phyloP scores from a whole-genome alignment of 176 grass and related monocot species.

The Triticum turgidum region DNA sequence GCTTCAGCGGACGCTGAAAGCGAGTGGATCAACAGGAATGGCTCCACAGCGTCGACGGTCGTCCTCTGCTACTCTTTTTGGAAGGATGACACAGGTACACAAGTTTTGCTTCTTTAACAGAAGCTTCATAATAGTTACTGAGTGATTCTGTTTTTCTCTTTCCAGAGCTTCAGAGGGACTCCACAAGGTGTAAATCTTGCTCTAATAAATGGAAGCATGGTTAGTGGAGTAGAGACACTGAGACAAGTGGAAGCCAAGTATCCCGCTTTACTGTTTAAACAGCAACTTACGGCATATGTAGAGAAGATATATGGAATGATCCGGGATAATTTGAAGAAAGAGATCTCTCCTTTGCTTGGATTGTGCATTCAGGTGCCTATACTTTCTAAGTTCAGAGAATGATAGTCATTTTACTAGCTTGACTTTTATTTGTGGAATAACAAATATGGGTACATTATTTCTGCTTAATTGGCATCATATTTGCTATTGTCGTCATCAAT shows the following conservation, averaged over 20 bases:
- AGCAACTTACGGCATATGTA: slow-evolving; percentile 93
- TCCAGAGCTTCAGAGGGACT: slow-evolving; percentile 91
- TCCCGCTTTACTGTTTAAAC: slow-evolving; percentile 92
- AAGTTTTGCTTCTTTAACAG: slow-evolving; percentile 23
- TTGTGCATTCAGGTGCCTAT: slow-evolving; percentile 88
- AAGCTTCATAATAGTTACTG: slow-evolving; percentile 32
- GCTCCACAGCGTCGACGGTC: slow-evolving; percentile 87
- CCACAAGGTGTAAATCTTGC: slow-evolving; percentile 93
- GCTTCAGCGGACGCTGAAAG: slow-evolving; percentile 94
- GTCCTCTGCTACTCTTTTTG: slow-evolving; percentile 95
- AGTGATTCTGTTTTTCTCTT: slow-evolving; percentile 27
- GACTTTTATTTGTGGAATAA: slow-evolving; percentile 20
- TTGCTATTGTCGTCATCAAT: slow-evolving; percentile 2
- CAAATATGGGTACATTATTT: slow-evolving; percentile 21
- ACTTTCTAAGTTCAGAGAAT: slow-evolving; percentile 23
- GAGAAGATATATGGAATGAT: slow-evolving; percentile 99
- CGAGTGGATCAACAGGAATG: slow-evolving; percentile 88
- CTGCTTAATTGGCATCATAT: slow-evolving; percentile 7
- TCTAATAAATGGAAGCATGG: slow-evolving; percentile 81
- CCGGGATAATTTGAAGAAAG: slow-evolving; percentile 99
- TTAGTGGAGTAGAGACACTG: slow-evolving; percentile 67
- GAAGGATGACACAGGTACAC: slow-evolving; percentile 91
- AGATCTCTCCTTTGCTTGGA: slow-evolving; percentile 91
- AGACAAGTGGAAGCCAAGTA: slow-evolving; percentile 99
- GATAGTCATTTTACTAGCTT: slow-evolving; percentile 12